Conservation (phyloP, 2,329 filamentous ascomycete species). For the Venturia carpophila region DNA sequence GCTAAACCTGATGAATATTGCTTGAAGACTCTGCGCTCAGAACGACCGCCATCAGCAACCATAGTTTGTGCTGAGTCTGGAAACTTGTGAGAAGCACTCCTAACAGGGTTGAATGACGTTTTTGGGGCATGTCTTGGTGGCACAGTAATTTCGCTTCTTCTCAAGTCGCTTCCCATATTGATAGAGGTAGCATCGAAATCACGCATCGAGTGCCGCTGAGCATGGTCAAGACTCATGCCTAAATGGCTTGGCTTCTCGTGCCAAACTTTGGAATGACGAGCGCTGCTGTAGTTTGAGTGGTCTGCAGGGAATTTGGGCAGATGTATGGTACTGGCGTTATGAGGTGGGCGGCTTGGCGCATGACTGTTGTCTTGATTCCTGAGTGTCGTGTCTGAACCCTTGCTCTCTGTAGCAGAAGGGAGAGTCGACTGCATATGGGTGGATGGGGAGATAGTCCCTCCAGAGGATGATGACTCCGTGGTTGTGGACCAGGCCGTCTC, state of each 20-base stretch:
- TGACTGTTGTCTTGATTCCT: not conserved
- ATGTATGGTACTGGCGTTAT: not conserved
- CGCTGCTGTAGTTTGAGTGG: not conserved
- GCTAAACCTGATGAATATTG: not conserved
- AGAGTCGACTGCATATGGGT: not conserved
- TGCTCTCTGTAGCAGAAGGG: not conserved
- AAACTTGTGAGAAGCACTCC: not conserved
- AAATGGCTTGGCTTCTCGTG: not conserved
- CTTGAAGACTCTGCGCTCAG: not conserved
- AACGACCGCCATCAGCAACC: too few relatives aligned
- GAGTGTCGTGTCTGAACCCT: not conserved
- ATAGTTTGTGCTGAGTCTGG: not conserved
- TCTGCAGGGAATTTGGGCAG: not conserved
- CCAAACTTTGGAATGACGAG: not conserved
- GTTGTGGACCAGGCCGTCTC: not conserved
- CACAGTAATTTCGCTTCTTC: not conserved
- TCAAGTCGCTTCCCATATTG: not conserved
- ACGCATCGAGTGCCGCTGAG: not conserved
- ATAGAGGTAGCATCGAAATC: not conserved
- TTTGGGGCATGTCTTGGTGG: not conserved
- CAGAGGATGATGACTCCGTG: not conserved
- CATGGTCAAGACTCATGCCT: not conserved
- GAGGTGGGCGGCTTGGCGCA: not conserved
- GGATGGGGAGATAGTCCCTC: not conserved
- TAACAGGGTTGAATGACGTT: not conserved